phyloP scores from a whole-genome alignment of 257 asterid genomes.

The Ballota nigra region DNA sequence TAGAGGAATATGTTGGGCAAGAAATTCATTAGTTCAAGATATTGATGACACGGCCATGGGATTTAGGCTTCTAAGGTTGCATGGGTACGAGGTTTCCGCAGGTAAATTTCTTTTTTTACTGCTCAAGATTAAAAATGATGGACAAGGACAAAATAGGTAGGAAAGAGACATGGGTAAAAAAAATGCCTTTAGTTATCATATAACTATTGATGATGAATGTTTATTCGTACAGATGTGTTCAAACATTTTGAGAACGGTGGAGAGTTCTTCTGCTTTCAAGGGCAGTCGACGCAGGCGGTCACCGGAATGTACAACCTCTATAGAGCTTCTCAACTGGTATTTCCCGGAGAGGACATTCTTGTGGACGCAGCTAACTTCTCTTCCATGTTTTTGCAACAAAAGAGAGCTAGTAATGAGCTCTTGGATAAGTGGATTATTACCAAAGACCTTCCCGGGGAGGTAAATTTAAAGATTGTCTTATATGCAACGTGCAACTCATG shows the following conservation, averaged over 20 bases:
- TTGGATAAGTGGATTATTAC: constrained; percentile 90
- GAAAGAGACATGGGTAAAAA: too few relatives aligned
- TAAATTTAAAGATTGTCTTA: neutral
- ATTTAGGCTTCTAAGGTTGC: constrained; percentile 81
- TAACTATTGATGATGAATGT: too few relatives aligned
- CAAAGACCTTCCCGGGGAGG: constrained; percentile 95
- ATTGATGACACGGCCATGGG: constrained; percentile 97
- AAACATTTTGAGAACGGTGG: constrained; percentile 58
- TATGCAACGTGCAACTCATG: too few relatives aligned
- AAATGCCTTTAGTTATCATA: too few relatives aligned
- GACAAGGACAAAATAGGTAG: too few relatives aligned
- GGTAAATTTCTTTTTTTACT: too few relatives aligned
- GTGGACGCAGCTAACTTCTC: constrained; percentile 48
- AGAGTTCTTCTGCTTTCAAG: constrained; percentile 73
- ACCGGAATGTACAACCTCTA: constrained; percentile 87
- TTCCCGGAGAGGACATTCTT: constrained; percentile 60
- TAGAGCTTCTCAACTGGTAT: constrained; percentile 75
- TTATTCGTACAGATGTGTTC: constrained; percentile 53
- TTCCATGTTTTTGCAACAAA: constrained; percentile 40
- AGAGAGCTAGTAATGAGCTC: constrained; percentile 50
- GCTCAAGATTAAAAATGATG: too few relatives aligned
- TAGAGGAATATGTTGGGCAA: constrained; percentile 88
- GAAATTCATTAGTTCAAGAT: constrained; percentile 66
- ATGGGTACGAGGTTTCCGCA: constrained; percentile 71
- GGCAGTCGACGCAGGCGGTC: constrained; percentile 85